These are phyloP conservation scores for Geotrichum klebahnii DNA, from an alignment of 1,139 yeast species.

Conservation along the genomic window DNA sequence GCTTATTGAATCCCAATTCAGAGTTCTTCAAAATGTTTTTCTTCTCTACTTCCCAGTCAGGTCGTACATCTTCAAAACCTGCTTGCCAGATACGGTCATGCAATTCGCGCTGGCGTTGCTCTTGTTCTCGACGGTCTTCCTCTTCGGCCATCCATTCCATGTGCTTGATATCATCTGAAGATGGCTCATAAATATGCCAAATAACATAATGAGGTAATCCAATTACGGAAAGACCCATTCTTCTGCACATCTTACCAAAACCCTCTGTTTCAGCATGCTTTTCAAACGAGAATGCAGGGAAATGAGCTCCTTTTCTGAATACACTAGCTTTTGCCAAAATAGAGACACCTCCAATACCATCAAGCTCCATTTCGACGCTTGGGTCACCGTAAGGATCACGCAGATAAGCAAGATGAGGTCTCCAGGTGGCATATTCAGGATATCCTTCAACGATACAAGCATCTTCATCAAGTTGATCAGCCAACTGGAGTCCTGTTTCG, in stretches of 20 bases:
- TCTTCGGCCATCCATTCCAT: conserved; percentile 98
- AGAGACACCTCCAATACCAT: conserved; percentile 90
- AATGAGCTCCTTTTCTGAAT: conserved; percentile 75
- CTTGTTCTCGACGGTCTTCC: conserved; percentile 69
- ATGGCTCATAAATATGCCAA: conserved; percentile 91
- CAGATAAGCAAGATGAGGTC: conserved; percentile 83
- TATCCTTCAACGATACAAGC: conserved; percentile 90
- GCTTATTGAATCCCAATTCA: conserved; percentile 43
- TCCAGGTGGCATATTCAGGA: conserved; percentile 88
- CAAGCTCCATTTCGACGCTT: conserved; percentile 79
- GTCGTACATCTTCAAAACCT: conserved; percentile 70
- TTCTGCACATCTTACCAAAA: conserved; percentile 76
- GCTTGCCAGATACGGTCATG: conserved; percentile 72
- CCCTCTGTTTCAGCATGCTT: conserved; percentile 94
- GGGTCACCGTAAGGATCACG: conserved; percentile 85
- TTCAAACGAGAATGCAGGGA: conserved; percentile 86
- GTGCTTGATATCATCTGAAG: conserved; percentile 79
- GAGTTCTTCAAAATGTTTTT: conserved; percentile 66
- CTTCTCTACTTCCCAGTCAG: conserved; percentile 65
- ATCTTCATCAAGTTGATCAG: conserved; percentile 73
- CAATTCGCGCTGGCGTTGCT: conserved; percentile 59
- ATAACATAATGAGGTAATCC: conserved; percentile 88
- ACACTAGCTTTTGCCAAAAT: conserved; percentile 76
- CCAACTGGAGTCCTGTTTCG: conserved; percentile 76
- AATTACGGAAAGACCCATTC: conserved; percentile 76